Evolutionary conservation across 371 early-diverging fungal species (phyloP), one percentile per base, ranked within the genome.

Genomic region (Smittium mucronatum): DNA sequence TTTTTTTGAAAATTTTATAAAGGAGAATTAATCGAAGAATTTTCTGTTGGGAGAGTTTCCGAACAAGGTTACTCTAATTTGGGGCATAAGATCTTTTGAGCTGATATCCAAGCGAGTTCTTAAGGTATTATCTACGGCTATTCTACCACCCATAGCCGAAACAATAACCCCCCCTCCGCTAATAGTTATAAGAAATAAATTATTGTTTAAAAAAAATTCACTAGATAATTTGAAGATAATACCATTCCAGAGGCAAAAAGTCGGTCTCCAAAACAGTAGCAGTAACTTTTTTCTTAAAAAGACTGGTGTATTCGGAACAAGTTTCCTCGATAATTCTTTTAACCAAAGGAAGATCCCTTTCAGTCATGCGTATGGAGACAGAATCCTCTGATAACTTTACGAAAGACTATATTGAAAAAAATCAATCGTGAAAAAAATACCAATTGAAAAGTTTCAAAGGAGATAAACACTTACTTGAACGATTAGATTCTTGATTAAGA

Each of bases 21-120:
- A 70, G 29, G 36, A 59, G 21, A 59, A 63, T 79, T 87, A 97
- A 84, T 94, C 88, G 81, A 87, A 93, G 87, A 93, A 95, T 75
- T 84, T 88, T 82, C 95, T 89, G 81, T 84, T 88, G 69, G 89
- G 88, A 31, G 94, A 93, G 69, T 87, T 87, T 5, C 93, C 97
- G 79, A 92, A 97, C 68, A 97, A 84, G 69, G 86, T 75, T 70
- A 87, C 81, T 72, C 95, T 92, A 73, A 96, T 84, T 73, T 92
- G 89, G 65, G 96, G 96, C 69, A 95, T 84, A 90, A 93, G 89
- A 84, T 87, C 76, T 70, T 92, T 89, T 67, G 88, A 85, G 63
- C 85, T 82, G 72, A 90, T 83, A 2, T 89, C 90, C 72, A 98
- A 81, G 65, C 98, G 89, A 29, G 89, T 83, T 77, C 91, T 93